Conservation (phyloP, 2,329 filamentous ascomycete genomes). For the Aspergillus fumigatiaffinis region DNA sequence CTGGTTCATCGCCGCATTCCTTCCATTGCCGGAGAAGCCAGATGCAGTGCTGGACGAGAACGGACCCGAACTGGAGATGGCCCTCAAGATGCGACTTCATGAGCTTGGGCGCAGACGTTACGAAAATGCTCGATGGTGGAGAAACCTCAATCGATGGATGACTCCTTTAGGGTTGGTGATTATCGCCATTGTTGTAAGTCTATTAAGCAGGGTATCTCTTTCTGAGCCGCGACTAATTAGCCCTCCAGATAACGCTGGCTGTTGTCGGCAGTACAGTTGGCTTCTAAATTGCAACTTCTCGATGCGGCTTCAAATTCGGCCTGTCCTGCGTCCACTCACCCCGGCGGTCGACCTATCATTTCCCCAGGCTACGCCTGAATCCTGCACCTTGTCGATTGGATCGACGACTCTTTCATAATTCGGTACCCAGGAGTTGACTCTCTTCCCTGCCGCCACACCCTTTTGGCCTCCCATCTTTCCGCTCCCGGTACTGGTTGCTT, state of each 20-base stretch:
- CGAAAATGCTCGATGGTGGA: conserved; percentile 63
- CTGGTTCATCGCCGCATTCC: conserved; percentile 74
- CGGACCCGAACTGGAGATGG: conserved; percentile 37
- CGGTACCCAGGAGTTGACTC: conserved; percentile 7
- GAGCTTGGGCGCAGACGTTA: conserved; percentile 47
- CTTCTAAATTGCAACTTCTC: conserved; percentile 18
- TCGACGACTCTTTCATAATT: conserved; percentile 7
- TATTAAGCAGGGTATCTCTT: not conserved
- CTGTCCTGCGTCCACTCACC: not conserved
- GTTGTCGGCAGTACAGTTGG: conserved; percentile 32
- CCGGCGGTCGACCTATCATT: not conserved
- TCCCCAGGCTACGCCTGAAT: conserved; percentile 7
- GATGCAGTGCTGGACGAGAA: conserved; percentile 47
- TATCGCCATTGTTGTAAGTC: conserved; percentile 52
- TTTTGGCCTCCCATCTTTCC: conserved; percentile 7
- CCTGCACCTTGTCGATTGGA: conserved; percentile 3
- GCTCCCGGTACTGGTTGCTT: conserved; percentile 9
- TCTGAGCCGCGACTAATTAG: conserved; percentile 5
- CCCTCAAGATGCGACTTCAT: conserved; percentile 43
- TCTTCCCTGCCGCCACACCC: conserved; percentile 1
- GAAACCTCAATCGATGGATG: conserved; percentile 61
- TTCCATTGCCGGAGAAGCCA: conserved; percentile 64
- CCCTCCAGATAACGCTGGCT: conserved; percentile 24
- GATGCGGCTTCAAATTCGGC: not conserved
- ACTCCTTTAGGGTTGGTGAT: conserved; percentile 54